Percentiles rank a stretch among this genome's conserved stretches.
Evolutionary conservation across 2,329 filamentous ascomycete genomes (phyloP).

Genomic region (Alternaria dauci): DNA sequence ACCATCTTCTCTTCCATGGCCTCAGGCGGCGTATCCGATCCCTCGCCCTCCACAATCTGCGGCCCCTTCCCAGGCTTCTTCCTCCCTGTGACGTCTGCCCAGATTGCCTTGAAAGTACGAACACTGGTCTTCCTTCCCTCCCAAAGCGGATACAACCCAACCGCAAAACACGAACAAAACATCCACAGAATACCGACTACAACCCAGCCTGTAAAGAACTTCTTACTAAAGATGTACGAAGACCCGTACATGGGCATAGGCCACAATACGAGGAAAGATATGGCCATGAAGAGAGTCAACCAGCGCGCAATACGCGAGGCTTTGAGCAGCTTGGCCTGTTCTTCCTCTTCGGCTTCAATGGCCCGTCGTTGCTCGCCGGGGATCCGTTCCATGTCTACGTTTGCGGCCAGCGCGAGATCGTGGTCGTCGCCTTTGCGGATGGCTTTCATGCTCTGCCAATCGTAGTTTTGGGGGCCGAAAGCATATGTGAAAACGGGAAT

Average conservation of each 20-base stretch:
- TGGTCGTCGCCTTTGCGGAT: constrained; percentile 83
- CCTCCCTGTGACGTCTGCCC: constrained; percentile 63
- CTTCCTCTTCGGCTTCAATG: constrained; percentile 52
- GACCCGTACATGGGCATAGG: constrained; percentile 90
- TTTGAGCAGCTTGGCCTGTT: constrained; percentile 54
- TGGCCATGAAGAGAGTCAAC: constrained; percentile 69
- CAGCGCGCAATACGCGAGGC: constrained; percentile 62
- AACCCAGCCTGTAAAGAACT: constrained; percentile 85
- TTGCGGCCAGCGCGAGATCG: constrained; percentile 70
- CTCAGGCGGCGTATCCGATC: constrained; percentile 30
- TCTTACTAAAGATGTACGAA: constrained; percentile 81
- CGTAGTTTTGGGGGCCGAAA: constrained; percentile 78
- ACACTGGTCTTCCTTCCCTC: constrained; percentile 76
- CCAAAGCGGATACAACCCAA: constrained; percentile 82
- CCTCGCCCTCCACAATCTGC: constrained; percentile 28
- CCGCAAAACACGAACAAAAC: constrained; percentile 74
- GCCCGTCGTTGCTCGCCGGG: constrained; percentile 58
- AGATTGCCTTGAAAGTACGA: constrained; percentile 69
- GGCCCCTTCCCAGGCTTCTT: constrained; percentile 20
- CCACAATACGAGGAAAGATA: constrained; percentile 82
- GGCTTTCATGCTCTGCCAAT: constrained; percentile 82
- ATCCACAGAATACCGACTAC: constrained; percentile 75
- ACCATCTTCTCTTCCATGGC: constrained; percentile 31
- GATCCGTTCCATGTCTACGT: constrained; percentile 71
- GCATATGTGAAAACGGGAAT: constrained; percentile 77